A percentile compares a stretch with the other conserved stretches of the same genome.
Conservation (phyloP, 441 rosid species). For the Rhodomyrtus psidioides region DNA sequence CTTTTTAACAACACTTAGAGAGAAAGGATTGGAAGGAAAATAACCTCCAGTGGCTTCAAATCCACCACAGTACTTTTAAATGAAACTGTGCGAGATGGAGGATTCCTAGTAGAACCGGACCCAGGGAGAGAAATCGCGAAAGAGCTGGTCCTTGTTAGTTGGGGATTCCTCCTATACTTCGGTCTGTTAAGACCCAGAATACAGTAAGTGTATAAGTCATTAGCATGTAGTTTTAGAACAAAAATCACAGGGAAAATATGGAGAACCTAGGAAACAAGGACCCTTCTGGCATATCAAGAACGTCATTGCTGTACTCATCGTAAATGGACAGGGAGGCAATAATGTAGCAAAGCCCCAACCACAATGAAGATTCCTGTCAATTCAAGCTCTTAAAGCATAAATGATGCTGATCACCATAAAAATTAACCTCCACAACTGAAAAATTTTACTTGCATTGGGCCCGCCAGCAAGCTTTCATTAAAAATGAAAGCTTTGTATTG, state of each 20-base stretch:
- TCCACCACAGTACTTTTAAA: background rate
- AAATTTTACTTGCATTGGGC: background rate
- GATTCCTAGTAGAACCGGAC: background rate
- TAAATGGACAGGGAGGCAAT: slow-evolving; percentile 12
- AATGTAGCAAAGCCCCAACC: slow-evolving; percentile 15
- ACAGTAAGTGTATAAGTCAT: background rate
- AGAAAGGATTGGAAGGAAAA: background rate
- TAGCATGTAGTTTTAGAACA: background rate
- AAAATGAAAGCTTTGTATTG: background rate
- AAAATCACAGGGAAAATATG: background rate
- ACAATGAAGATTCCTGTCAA: slow-evolving; percentile 14
- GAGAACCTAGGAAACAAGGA: slow-evolving; percentile 18
- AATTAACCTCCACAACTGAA: background rate
- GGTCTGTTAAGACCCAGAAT: slow-evolving; percentile 7
- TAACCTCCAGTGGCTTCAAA: slow-evolving; percentile 15
- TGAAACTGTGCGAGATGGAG: slow-evolving; percentile 5
- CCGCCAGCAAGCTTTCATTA: background rate
- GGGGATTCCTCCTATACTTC: background rate
- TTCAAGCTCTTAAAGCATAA: background rate
- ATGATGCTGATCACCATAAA: background rate
- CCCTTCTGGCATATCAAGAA: slow-evolving; percentile 21
- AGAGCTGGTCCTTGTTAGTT: background rate
- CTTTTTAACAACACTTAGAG: background rate
- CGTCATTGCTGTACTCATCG: slow-evolving; percentile 16
- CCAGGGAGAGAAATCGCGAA: background rate